phyloP scores from a whole-genome alignment of 2,329 filamentous ascomycete genomes.

The Penicillium expansum region DNA sequence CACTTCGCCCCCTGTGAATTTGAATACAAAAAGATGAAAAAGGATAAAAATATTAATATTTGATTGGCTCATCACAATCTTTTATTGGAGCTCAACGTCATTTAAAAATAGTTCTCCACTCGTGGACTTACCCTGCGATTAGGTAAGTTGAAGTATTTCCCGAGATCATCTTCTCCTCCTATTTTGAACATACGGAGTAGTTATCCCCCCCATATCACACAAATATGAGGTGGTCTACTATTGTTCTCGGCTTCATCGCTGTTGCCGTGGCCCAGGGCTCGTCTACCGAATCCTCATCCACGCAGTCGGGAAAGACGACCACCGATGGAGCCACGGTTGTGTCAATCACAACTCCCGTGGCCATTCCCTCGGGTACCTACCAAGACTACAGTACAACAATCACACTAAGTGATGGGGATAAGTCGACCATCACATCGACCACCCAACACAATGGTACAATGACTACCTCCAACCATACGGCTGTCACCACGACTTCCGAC shows the following conservation, averaged over 20 bases:
- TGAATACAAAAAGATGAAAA: too few relatives aligned
- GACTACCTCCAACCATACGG: conserved; percentile 27
- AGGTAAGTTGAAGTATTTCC: conserved; percentile 3
- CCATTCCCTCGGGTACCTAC: conserved; percentile 41
- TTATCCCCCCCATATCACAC: background rate
- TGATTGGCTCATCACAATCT: conserved; percentile 14
- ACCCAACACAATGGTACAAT: conserved; percentile 25
- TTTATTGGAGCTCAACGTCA: conserved; percentile 10
- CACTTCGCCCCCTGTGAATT: too few relatives aligned
- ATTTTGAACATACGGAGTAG: background rate
- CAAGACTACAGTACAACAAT: conserved; percentile 39
- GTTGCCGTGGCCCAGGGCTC: conserved; percentile 13
- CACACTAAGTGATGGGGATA: conserved; percentile 23
- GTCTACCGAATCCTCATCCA: background rate
- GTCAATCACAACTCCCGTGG: conserved; percentile 25
- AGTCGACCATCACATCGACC: conserved; percentile 21
- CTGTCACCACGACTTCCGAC: conserved; percentile 34
- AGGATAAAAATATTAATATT: background rate
- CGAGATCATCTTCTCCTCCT: background rate
- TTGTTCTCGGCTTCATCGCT: conserved; percentile 16
- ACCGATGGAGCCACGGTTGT: conserved; percentile 22
- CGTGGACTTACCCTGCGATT: background rate
- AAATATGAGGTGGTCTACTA: conserved; percentile 18
- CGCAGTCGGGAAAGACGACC: conserved; percentile 5
- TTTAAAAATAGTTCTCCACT: background rate